Evolutionary conservation across 2,329 filamentous ascomycete genomes (phyloP).

Genomic region (Trichoderma pleuroti): DNA sequence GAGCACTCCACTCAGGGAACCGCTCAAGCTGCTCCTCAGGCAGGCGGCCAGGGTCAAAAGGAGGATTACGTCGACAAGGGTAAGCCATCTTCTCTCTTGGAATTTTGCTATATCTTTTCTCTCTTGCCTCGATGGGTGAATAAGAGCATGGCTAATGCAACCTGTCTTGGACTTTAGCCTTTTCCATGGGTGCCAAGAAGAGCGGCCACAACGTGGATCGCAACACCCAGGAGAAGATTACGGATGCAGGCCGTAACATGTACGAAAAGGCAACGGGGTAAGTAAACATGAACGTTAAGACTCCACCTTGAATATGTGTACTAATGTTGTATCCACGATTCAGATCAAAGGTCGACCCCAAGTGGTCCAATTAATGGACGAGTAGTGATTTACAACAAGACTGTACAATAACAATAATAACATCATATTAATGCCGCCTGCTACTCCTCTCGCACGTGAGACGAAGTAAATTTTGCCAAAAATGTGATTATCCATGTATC

Average conservation of each 20-base stretch:
- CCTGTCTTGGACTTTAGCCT: constrained; percentile 24
- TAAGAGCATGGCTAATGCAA: not conserved
- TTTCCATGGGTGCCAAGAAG: constrained; percentile 33
- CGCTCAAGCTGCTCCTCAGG: not conserved
- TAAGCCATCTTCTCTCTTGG: constrained; percentile 17
- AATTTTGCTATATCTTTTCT: not conserved
- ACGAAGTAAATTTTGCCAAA: not conserved
- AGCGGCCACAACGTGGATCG: constrained; percentile 34
- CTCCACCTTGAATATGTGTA: not conserved
- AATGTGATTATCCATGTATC: not conserved
- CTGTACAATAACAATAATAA: not conserved
- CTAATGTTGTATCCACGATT: not conserved
- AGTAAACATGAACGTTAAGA: constrained; percentile 14
- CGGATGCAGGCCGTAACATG: constrained; percentile 33
- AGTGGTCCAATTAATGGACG: constrained; percentile 11
- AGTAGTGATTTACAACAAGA: not conserved
- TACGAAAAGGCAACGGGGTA: constrained; percentile 40
- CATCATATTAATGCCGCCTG: not conserved
- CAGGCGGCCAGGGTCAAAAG: not conserved
- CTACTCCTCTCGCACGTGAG: not conserved
- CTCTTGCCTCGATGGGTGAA: not conserved
- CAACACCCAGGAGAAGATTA: constrained; percentile 39
- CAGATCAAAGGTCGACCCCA: constrained; percentile 6
- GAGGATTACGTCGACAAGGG: constrained; percentile 41
- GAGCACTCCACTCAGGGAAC: constrained; percentile 21